These are phyloP conservation scores for Linanthus parryae DNA, from an alignment of 148 eudicot genomes.

Conservation along the genomic window DNA sequence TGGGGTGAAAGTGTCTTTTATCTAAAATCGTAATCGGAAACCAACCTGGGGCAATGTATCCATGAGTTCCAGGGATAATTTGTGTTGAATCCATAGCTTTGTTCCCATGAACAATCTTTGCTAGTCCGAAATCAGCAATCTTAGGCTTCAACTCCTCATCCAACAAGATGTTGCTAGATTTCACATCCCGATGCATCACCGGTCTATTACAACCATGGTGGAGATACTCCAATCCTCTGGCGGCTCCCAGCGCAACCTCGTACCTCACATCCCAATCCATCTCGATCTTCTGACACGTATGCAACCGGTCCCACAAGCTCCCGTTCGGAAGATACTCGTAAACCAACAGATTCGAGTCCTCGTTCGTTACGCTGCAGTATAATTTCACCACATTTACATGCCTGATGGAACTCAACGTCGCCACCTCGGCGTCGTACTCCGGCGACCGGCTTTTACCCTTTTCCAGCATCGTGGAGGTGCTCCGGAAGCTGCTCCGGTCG, in stretches of 20 bases:
- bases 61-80: conserved; percentile 29
- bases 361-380: conserved; percentile 32
- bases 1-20: not conserved
- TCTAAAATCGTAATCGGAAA: not conserved
- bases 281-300: conserved; percentile 15
- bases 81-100: conserved; percentile 34
- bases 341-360: conserved; percentile 32
- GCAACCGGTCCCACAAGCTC: conserved; percentile 39
- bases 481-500: conserved; percentile 10
- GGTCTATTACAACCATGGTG: conserved; percentile 32
- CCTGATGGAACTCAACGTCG: conserved; percentile 30
- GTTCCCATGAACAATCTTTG: conserved; percentile 22
- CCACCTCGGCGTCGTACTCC: conserved; percentile 38
- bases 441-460: conserved; percentile 14
- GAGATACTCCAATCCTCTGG: conserved; percentile 31
- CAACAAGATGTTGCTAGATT: conserved; percentile 36
- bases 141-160: conserved; percentile 35
- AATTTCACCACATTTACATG: conserved; percentile 43
- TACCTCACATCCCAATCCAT: conserved; percentile 34
- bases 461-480: conserved; percentile 19
- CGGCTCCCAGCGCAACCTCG: conserved; percentile 32
- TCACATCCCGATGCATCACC: conserved; percentile 34
- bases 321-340: conserved; percentile 36
- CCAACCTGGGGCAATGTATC: conserved; percentile 42
- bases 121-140: conserved; percentile 41